These are phyloP conservation scores for Fusarium nisikadoi DNA, from an alignment of 2,329 filamentous ascomycete genomes.

Conservation along the genomic window DNA sequence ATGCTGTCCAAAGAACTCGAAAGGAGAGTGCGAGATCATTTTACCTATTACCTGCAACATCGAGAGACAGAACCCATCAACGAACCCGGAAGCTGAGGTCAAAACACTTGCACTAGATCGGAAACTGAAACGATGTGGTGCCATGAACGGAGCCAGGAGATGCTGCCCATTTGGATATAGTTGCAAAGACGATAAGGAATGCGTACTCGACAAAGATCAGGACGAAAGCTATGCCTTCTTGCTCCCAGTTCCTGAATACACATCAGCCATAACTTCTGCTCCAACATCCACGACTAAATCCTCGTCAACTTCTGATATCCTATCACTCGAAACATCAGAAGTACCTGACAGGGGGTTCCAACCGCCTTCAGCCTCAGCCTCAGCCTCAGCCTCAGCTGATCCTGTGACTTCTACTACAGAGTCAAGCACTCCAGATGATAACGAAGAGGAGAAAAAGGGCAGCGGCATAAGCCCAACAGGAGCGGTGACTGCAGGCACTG, in stretches of 20 bases:
- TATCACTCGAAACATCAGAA: constrained; percentile 35
- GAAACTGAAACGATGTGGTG: constrained; percentile 35
- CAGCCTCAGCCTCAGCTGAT: constrained; percentile 1
- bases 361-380: constrained; percentile 15
- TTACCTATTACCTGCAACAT: constrained; percentile 39
- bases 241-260: constrained; percentile 25
- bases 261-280: constrained; percentile 2
- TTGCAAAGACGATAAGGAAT: constrained; percentile 31
- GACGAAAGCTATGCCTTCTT: constrained; percentile 36
- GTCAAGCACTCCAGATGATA: constrained; percentile 11
- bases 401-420: constrained; percentile 15
- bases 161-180: constrained; percentile 45
- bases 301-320: constrained; percentile 11
- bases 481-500: constrained; percentile 37
- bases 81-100: constrained; percentile 33
- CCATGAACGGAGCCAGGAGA: constrained; percentile 15
- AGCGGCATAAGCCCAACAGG: constrained; percentile 32
- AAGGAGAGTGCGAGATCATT: constrained; percentile 32
- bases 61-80: constrained; percentile 28
- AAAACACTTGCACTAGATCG: constrained; percentile 35
- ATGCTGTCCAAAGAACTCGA: constrained; percentile 38
- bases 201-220: constrained; percentile 38
- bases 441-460: constrained; percentile 8
- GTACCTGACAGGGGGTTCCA: constrained; percentile 18
- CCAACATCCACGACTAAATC: constrained; percentile 16